These are phyloP conservation scores for Tieghemiomyces parasiticus DNA, from an alignment of 192 early-diverging fungal genomes.

Conservation along the genomic window DNA sequence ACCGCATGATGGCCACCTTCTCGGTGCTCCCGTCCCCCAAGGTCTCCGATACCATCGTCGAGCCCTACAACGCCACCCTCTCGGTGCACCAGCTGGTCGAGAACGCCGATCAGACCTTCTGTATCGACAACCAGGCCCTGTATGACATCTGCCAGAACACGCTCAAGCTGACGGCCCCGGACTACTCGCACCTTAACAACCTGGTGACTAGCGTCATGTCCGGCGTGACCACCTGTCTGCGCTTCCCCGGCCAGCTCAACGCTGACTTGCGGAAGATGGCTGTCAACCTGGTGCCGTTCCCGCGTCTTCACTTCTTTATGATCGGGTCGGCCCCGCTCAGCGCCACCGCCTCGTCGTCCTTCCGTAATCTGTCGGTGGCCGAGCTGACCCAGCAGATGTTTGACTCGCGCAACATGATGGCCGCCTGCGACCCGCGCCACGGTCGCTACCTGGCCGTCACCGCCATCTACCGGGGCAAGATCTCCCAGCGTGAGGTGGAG, in stretches of 20 bases:
- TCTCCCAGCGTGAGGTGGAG: conserved; percentile 69
- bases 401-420: conserved; percentile 93
- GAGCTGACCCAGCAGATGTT: conserved; percentile 75
- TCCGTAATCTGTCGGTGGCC: conserved; percentile 83
- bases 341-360: conserved; percentile 59
- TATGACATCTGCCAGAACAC: conserved; percentile 48
- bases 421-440: conserved; percentile 82
- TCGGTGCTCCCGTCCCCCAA: conserved; percentile 51
- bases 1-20: conserved; percentile 63
- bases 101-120: conserved; percentile 57
- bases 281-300: conserved; percentile 95
- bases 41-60: conserved; percentile 53
- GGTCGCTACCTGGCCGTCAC: conserved; percentile 92
- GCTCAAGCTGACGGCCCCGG: conserved; percentile 44
- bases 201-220: conserved; percentile 54
- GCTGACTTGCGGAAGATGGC: conserved; percentile 94
- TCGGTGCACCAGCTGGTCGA: conserved; percentile 54
- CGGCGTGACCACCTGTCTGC: conserved; percentile 59
- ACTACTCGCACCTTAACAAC: conserved; percentile 45
- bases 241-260: conserved; percentile 87
- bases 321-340: conserved; percentile 91
- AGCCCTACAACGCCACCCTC: conserved; percentile 64
- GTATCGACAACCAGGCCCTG: conserved; percentile 62
- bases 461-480: conserved; percentile 61
- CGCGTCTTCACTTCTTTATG: conserved; percentile 99